phyloP scores from a whole-genome alignment of 2,329 filamentous ascomycete genomes.

The Drechslerella dactyloides region DNA sequence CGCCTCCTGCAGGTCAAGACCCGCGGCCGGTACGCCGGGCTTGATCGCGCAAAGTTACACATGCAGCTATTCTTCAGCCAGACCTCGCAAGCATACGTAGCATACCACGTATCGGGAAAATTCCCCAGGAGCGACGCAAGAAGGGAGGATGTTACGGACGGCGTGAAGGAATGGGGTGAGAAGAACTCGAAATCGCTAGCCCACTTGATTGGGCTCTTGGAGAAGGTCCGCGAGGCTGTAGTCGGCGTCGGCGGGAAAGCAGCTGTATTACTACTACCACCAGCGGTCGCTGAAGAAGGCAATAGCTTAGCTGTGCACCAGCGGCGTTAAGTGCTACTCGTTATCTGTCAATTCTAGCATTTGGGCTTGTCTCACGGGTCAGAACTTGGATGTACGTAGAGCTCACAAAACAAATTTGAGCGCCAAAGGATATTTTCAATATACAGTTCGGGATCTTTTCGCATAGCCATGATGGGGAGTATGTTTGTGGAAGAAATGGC shows the following conservation, averaged over 20 bases:
- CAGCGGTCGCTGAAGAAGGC: not conserved
- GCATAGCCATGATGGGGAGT: too few relatives aligned
- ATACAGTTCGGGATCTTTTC: too few relatives aligned
- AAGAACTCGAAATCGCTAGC: constrained; percentile 11
- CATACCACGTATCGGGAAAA: constrained; percentile 19
- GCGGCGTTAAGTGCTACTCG: too few relatives aligned
- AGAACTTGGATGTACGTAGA: too few relatives aligned
- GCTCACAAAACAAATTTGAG: too few relatives aligned
- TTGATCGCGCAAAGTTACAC: constrained; percentile 18
- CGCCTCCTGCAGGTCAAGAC: constrained; percentile 31
- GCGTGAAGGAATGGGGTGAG: constrained; percentile 7
- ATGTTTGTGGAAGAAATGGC: too few relatives aligned
- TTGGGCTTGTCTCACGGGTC: too few relatives aligned
- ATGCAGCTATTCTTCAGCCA: constrained; percentile 40
- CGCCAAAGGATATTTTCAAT: too few relatives aligned
- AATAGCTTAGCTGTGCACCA: not conserved
- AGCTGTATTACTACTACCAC: not conserved
- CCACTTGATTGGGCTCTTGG: constrained; percentile 6
- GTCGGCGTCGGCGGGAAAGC: not conserved
- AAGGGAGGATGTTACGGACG: constrained; percentile 10
- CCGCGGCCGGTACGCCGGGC: constrained; percentile 3
- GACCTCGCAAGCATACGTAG: constrained; percentile 13
- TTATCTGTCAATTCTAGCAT: too few relatives aligned
- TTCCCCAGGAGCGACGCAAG: constrained; percentile 1
- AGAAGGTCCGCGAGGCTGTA: not conserved